Evolutionary conservation across 2,329 filamentous ascomycete species (phyloP), one percentile per base, ranked within the genome.

Genomic region (Akanthomyces dipterigenus): DNA sequence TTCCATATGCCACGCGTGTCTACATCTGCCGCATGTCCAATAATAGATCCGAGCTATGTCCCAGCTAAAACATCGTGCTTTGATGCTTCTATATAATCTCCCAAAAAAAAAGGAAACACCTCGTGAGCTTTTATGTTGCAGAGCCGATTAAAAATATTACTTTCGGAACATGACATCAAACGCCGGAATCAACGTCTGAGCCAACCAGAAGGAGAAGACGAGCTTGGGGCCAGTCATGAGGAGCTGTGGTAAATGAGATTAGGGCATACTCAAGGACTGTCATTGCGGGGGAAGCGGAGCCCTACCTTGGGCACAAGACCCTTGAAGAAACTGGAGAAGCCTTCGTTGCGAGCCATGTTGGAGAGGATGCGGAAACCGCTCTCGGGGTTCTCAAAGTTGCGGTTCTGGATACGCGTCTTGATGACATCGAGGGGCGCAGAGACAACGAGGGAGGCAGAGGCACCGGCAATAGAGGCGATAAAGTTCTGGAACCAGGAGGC

Each of bases 191-290:
- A 99, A 82, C 34, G 95, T 98, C 82, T 99, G 95, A 62, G 95
- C 95, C 72, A 99, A 86, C 95, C 95, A 99, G 87, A 99, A 99
- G 64, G 93, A 97, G 82, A 99, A 99, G 65, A 98, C 95, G 64
- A 99, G 84, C 85, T 99, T 99, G 65, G 95, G 95, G 26, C 95
- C 96, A 18, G 95, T 99, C 95, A 99, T 99, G 71, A 99, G 84
- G 66, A 99, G 86, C 88, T 87, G 62, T 43, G 45, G 63, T 42
- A 36, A 20, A 9, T 8, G 48, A 61, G 46, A 43, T 68, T 63
- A 68, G 65, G 53, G 65, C 67, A 64, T 61, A 43, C 57, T 60
- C 53, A 53, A 55, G 7, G n/a, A 16, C n/a, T 14, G 7, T 22
- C 18, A 49, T 51, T 26, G 42, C 24, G 43, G 50, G 42, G 36